Base-by-base conservation (phyloP, 768 basidiomycete species). In the Suillus americanus region DNA sequence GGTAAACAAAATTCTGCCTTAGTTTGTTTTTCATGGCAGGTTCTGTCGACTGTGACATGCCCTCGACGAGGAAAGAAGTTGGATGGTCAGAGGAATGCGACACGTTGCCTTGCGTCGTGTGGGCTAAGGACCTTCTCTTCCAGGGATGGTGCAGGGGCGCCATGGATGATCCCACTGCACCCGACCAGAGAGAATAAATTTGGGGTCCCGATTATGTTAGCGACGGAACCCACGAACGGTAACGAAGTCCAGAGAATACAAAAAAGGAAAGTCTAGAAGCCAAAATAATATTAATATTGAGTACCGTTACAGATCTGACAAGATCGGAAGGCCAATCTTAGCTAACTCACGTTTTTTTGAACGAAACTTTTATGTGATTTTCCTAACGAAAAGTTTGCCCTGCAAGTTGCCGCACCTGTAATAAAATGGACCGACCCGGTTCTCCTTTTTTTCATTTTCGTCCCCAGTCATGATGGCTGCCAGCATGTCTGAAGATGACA, bases 401-500 rank as follows among this genome's bases (percentile, higher is more conserved):
- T 59, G 25, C 38, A 41, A 41, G 40, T 57, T 40, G 56, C 56
- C 56, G 56, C 56, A 25, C 23, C 10, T 41, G 12, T 35, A 61
- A 74, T 74, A 72, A 72, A 72, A 72, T 70, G 73, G 18, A 30
- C 53, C 4, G 23, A 40, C 56, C 28, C 28, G 18, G 1, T 35
- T 23, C 37, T 62, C n/a, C 18, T 14, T 38, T 35, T 35, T 25
- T 60, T 62, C 61, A 48, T 62, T 53, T 51, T 35, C 45, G 45
- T 51, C 43, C 61, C 57, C 57, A 41, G 38, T 30, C 18, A 59
- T 41, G 25, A 59, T 59, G 57, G 18, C 57, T 59, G 38, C 28
- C 40, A 61, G 50, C 56, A 75, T 75, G 75, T 70, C 71, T 3
- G 76, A 74, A 18, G 76, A 77, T 65, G 75, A 76, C 41, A 69